Conservation (phyloP, 371 early-diverging fungal species). For the Apophysomyces ossiformis region DNA sequence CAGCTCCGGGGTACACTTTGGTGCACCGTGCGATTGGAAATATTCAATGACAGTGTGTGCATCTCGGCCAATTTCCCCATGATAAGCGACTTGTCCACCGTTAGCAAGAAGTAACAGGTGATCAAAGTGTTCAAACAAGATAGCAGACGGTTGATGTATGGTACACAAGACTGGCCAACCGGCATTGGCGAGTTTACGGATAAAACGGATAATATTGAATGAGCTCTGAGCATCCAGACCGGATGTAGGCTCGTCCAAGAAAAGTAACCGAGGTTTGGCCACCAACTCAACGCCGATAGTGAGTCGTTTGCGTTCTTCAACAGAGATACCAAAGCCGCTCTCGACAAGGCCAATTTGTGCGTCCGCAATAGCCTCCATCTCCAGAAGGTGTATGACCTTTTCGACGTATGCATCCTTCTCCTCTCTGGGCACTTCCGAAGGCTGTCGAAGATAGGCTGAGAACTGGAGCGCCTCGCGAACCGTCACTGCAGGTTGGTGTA, state of each 20-base stretch:
- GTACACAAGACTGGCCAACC: slow-evolving; percentile 66
- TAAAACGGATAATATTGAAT: slow-evolving; percentile 65
- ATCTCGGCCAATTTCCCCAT: slow-evolving; percentile 63
- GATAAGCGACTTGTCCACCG: slow-evolving; percentile 62
- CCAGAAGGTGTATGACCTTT: slow-evolving; percentile 60
- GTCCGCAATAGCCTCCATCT: slow-evolving; percentile 60
- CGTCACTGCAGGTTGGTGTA: slow-evolving; percentile 61
- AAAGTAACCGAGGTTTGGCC: slow-evolving; percentile 72
- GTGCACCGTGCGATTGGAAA: slow-evolving; percentile 62
- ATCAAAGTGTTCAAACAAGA: slow-evolving; percentile 69
- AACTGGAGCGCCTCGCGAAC: slow-evolving; percentile 70
- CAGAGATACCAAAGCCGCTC: slow-evolving; percentile 50
- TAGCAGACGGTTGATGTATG: slow-evolving; percentile 71
- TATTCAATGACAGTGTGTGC: slow-evolving; percentile 56
- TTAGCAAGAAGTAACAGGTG: slow-evolving; percentile 64
- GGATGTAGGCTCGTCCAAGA: slow-evolving; percentile 85
- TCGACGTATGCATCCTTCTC: slow-evolving; percentile 68
- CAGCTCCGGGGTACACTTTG: slow-evolving; percentile 49
- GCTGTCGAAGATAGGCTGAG: slow-evolving; percentile 69
- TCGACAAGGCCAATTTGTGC: slow-evolving; percentile 56
- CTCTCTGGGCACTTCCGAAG: slow-evolving; percentile 45
- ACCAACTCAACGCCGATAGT: slow-evolving; percentile 73
- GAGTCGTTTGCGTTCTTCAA: slow-evolving; percentile 68
- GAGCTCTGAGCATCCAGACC: slow-evolving; percentile 70
- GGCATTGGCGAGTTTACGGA: slow-evolving; percentile 62